A percentile compares a stretch with the other conserved stretches of the same genome.
These are phyloP conservation scores for Malassezia obtusa DNA, from an alignment of 1,284 basidiomycete genomes.

Conservation along the genomic window DNA sequence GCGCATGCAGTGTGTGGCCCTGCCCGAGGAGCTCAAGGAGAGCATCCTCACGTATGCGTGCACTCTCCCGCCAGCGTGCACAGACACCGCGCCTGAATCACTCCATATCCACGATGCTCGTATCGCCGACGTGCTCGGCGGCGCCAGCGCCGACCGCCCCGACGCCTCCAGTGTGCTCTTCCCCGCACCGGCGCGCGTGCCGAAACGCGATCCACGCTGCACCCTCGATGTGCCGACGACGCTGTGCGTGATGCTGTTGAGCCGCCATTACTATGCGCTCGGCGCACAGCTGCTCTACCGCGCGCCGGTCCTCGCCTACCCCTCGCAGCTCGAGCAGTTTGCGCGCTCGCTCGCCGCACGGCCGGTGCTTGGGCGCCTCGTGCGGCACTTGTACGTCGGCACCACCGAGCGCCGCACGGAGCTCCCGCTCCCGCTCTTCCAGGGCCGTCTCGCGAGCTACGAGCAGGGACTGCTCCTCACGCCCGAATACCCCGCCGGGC, in stretches of 20 bases:
- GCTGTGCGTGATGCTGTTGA: constrained; percentile 8
- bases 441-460: background rate
- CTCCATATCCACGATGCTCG: background rate
- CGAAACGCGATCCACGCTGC: too few species aligned
- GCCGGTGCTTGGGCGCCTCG: constrained; percentile 2
- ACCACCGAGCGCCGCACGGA: background rate
- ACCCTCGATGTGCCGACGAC: background rate
- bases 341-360: background rate
- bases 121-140: background rate
- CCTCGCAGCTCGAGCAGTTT: constrained; percentile 6
- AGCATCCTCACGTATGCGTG: constrained; percentile 6
- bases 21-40: background rate
- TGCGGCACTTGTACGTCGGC: constrained; percentile 4
- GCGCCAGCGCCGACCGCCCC: background rate
- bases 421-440: background rate
- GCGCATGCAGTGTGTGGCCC: background rate
- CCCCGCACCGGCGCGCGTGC: background rate
- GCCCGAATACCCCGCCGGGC: background rate
- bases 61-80: background rate
- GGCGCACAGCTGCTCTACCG: constrained; percentile 14
- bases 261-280: constrained; percentile 17
- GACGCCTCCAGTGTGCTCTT: background rate
- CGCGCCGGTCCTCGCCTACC: background rate
- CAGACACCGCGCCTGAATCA: background rate
- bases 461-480: background rate